A percentile compares a stretch with the other conserved stretches of the same genome.
Conservation (phyloP, 805 yeast species). For the Candida alai region DNA sequence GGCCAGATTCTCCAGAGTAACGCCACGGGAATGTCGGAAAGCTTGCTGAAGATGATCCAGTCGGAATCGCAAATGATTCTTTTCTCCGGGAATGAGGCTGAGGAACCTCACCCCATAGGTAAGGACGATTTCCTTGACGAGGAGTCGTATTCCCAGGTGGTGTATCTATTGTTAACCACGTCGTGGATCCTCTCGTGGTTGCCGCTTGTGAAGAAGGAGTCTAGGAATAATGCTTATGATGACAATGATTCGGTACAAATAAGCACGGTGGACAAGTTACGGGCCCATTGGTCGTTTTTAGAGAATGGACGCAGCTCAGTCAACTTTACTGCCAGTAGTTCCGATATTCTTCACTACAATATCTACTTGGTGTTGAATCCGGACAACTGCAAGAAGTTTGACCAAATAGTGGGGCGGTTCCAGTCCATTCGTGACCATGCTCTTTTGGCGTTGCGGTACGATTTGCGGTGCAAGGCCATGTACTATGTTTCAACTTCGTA, state of each 20-base stretch:
- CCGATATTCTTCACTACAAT: conserved; percentile 21
- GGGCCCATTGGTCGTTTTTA: conserved; percentile 39
- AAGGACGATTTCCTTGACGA: conserved; percentile 54
- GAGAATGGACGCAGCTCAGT: conserved; percentile 30
- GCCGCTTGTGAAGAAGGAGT: conserved; percentile 47
- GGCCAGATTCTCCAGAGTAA: conserved; percentile 5
- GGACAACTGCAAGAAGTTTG: conserved; percentile 31
- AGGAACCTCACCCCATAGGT: conserved; percentile 14
- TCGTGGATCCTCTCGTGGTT: conserved; percentile 61
- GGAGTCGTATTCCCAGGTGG: conserved; percentile 47
- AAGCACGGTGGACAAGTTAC: conserved; percentile 28
- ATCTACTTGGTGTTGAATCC: conserved; percentile 32
- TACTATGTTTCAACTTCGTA: conserved; percentile 50
- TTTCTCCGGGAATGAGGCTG: conserved; percentile 9
- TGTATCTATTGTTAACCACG: conserved; percentile 51
- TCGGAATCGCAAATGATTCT: conserved; percentile 18
- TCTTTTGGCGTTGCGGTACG: conserved; percentile 51
- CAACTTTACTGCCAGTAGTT: conserved; percentile 12
- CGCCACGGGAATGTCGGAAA: conserved; percentile 19
- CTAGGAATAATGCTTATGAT: conserved; percentile 23
- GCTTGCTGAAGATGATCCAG: too few species aligned
- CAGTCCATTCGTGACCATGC: conserved; percentile 34
- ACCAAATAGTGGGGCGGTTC: conserved; percentile 29
- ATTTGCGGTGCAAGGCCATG: conserved; percentile 50
- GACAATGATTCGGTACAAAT: conserved; percentile 17